phyloP scores from a whole-genome alignment of 140 eudicot genomes.

The Erigeron philadelphicus region DNA sequence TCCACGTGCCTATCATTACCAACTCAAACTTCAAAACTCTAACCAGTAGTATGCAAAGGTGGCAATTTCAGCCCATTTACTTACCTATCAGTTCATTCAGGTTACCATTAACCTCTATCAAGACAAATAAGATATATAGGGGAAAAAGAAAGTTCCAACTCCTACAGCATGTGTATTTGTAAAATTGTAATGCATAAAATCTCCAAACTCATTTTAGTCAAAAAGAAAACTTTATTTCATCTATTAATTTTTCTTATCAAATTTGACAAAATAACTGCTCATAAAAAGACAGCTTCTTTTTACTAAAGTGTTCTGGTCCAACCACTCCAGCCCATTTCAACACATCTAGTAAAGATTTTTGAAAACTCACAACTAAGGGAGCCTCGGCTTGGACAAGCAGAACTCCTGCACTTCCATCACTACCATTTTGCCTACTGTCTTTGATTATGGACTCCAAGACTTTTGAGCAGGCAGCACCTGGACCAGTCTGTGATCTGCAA shows the following conservation, averaged over 20 bases:
- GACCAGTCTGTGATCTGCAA: slow-evolving; percentile 74
- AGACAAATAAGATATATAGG: too few relatives aligned
- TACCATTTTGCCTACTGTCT: slow-evolving; percentile 32
- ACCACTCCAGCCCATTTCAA: too few relatives aligned
- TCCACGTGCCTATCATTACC: slow-evolving; percentile 39
- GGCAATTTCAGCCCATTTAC: neutral
- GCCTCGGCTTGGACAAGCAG: slow-evolving; percentile 81
- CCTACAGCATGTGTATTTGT: neutral
- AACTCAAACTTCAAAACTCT: neutral
- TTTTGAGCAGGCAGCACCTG: slow-evolving; percentile 65
- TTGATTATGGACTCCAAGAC: slow-evolving; percentile 42
- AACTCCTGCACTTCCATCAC: slow-evolving; percentile 77
- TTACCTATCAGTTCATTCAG: neutral
- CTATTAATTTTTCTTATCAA: neutral
- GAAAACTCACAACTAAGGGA: slow-evolving; percentile 40
- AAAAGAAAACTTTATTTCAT: too few relatives aligned
- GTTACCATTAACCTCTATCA: neutral
- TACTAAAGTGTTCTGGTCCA: too few relatives aligned
- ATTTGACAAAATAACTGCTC: too few relatives aligned
- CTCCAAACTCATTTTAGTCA: neutral
- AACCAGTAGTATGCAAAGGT: neutral
- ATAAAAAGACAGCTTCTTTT: too few relatives aligned
- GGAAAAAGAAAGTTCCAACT: neutral
- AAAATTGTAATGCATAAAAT: neutral
- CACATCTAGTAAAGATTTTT: neutral